Evolutionary conservation across 495 filamentous ascomycete genomes (phyloP).

Genomic region (Lasiosphaeria hispida): DNA sequence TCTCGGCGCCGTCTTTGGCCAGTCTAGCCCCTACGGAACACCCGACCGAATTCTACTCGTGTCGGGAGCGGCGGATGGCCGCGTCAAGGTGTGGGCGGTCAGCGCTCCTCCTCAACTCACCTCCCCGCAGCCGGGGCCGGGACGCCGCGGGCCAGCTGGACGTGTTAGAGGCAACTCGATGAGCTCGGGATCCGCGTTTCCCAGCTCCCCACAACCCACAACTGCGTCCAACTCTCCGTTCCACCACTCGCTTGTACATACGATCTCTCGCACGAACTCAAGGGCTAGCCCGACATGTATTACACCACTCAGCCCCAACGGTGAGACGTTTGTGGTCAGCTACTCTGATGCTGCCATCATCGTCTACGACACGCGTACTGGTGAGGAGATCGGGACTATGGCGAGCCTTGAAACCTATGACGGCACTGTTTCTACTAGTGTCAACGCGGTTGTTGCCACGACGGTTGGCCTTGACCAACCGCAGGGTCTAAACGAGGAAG

Average conservation of each 20-base stretch:
- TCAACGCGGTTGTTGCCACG: constrained; percentile 90
- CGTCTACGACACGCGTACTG: constrained; percentile 86
- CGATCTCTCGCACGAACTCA: constrained; percentile 68
- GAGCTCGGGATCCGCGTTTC: constrained; percentile 85
- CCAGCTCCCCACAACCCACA: constrained; percentile 84
- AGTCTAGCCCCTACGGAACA: constrained; percentile 64
- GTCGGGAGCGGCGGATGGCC: constrained; percentile 87
- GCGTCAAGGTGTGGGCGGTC: constrained; percentile 89
- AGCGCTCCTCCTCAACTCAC: constrained; percentile 84
- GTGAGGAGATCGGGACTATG: constrained; percentile 90
- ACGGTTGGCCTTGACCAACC: constrained; percentile 69
- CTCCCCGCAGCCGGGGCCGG: constrained; percentile 61
- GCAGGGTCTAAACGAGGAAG: constrained; percentile 55
- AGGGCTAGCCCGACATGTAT: constrained; percentile 85
- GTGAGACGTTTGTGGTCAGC: constrained; percentile 89
- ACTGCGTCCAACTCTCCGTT: constrained; percentile 63
- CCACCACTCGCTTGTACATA: constrained; percentile 70
- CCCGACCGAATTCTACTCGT: constrained; percentile 85
- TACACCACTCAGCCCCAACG: constrained; percentile 76
- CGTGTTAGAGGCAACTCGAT: constrained; percentile 85
- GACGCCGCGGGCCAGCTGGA: constrained; percentile 70
- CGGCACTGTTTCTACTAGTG: constrained; percentile 74
- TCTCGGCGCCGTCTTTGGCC: constrained; percentile 72
- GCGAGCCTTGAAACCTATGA: constrained; percentile 90
- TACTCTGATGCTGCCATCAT: constrained; percentile 87